Evolutionary conservation across 352 stramenopile species (phyloP).

Genomic region (Globisporangium polare): DNA sequence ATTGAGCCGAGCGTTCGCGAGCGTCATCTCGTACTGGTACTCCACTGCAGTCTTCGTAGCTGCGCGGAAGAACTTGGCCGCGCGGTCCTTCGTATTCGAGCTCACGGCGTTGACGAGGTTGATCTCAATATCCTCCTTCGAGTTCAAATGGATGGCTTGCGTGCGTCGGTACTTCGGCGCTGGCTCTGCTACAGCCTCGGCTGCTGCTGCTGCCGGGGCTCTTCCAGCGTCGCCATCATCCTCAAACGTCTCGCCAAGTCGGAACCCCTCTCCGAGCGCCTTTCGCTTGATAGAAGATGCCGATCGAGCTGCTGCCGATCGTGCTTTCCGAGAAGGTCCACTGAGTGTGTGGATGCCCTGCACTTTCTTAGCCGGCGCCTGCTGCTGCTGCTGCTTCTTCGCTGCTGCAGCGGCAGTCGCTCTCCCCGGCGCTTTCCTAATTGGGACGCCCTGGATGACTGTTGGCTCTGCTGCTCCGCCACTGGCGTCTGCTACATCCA

Average conservation of each 20-base stretch:
- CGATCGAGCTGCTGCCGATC: constrained; percentile 11
- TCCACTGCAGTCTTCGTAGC: constrained; percentile 74
- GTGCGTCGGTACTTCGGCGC: constrained; percentile 51
- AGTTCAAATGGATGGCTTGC: constrained; percentile 55
- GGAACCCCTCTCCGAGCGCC: constrained; percentile 37
- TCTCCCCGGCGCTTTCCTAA: constrained; percentile 9
- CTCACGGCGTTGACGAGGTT: constrained; percentile 65
- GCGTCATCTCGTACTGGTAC: constrained; percentile 72
- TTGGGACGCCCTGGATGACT: constrained; percentile 16
- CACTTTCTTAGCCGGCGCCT: constrained; percentile 9
- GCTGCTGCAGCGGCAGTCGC: background rate
- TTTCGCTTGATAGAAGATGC: constrained; percentile 33
- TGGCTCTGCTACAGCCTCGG: constrained; percentile 1
- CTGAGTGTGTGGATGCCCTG: constrained; percentile 55
- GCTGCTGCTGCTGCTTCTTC: constrained; percentile 5
- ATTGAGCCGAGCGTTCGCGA: constrained; percentile 71
- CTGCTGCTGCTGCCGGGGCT: background rate
- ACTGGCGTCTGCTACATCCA: constrained; percentile 22
- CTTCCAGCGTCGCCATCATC: constrained; percentile 11
- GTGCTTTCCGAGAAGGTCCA: constrained; percentile 1
- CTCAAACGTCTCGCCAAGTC: constrained; percentile 53
- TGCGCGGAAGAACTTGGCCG: constrained; percentile 76
- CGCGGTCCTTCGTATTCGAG: constrained; percentile 40
- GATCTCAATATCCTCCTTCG: constrained; percentile 74
- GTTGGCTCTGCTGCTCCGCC: constrained; percentile 12